A percentile compares a stretch with the other conserved stretches of the same genome.
Conservation (phyloP, 495 filamentous ascomycete species). For the Haplographium delicatum region DNA sequence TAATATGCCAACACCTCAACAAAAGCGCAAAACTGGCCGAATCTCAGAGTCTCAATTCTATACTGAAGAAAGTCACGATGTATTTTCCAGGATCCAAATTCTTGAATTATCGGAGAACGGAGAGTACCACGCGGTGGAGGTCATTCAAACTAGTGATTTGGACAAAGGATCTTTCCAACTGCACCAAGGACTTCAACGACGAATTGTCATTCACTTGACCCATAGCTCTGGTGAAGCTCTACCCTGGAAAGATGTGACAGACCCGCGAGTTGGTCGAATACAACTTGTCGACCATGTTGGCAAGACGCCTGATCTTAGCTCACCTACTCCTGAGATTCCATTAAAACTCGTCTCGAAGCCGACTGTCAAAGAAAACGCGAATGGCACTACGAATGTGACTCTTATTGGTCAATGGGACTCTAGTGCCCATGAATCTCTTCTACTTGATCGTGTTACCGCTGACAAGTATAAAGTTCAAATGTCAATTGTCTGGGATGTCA, state of each 20-base stretch:
- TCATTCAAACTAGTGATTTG: conserved; percentile 73
- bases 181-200: conserved; percentile 89
- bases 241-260: conserved; percentile 75
- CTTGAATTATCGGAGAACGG: conserved; percentile 87
- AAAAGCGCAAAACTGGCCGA: conserved; percentile 62
- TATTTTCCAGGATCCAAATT: conserved; percentile 81
- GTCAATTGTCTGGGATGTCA: conserved; percentile 75
- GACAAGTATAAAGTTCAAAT: conserved; percentile 91
- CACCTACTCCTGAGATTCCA: conserved; percentile 64
- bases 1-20: conserved; percentile 42
- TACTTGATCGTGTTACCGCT: conserved; percentile 83
- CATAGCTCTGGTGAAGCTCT: conserved; percentile 85
- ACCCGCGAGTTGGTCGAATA: conserved; percentile 71
- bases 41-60: conserved; percentile 90
- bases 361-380: conserved; percentile 70
- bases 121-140: conserved; percentile 88
- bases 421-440: conserved; percentile 79
- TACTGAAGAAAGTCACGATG: conserved; percentile 87
- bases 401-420: conserved; percentile 94
- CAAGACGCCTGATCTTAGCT: conserved; percentile 72
- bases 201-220: conserved; percentile 77
- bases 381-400: conserved; percentile 86
- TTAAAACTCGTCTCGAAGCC: conserved; percentile 74
- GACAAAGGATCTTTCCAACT: conserved; percentile 89
- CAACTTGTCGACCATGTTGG: conserved; percentile 78